These are phyloP conservation scores for Monilinia polystroma DNA, from an alignment of 2,329 filamentous ascomycete species.

Conservation along the genomic window DNA sequence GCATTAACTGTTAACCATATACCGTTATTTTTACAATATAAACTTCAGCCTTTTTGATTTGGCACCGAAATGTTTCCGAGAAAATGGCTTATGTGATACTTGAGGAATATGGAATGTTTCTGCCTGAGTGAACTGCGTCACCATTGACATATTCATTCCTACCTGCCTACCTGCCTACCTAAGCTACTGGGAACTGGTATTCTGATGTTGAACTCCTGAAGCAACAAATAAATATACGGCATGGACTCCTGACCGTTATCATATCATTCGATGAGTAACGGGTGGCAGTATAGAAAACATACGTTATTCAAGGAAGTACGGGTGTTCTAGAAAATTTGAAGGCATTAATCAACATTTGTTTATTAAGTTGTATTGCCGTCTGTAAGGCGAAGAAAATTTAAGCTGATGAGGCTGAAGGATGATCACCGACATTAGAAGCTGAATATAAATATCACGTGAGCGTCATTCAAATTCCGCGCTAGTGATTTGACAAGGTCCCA, in stretches of 20 bases:
- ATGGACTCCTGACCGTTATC: not conserved
- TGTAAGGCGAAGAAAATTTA: too few species aligned
- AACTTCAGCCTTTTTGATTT: slow-evolving; percentile 1
- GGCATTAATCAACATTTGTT: not conserved
- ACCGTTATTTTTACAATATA: not conserved
- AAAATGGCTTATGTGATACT: not conserved
- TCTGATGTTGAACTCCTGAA: not conserved
- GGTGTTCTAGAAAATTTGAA: not conserved
- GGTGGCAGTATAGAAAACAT: not conserved
- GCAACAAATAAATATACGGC: not conserved
- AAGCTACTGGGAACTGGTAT: not conserved
- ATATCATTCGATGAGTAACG: too few species aligned
- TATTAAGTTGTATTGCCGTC: not conserved
- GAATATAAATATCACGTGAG: not conserved
- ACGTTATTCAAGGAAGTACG: not conserved
- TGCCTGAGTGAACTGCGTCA: not conserved
- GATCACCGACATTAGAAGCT: not conserved
- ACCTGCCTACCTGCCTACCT: too few species aligned
- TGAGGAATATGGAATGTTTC: not conserved
- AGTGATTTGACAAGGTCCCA: slow-evolving; percentile 14
- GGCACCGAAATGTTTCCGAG: not conserved
- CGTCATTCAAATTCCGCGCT: not conserved
- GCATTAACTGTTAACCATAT: not conserved
- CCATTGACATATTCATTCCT: not conserved
- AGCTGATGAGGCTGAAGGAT: not conserved